A percentile compares a stretch with the other conserved stretches of the same genome.
Conservation (phyloP, 1,284 basidiomycete species). For the Melampsora americana region DNA sequence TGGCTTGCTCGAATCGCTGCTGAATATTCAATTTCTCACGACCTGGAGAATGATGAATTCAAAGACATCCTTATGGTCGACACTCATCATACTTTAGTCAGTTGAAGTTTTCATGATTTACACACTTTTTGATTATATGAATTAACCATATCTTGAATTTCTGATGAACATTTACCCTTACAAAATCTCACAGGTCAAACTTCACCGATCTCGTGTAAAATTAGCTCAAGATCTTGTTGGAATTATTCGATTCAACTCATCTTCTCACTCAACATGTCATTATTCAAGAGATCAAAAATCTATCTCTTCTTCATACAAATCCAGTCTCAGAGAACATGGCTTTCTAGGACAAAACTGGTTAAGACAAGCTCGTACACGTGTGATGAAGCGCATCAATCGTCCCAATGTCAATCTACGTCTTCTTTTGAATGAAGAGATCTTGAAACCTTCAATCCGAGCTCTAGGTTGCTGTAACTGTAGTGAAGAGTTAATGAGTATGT, state of each 20-base stretch:
- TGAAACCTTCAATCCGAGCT: background rate
- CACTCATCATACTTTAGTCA: background rate
- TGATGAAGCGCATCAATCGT: background rate
- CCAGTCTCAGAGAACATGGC: background rate
- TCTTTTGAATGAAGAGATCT: background rate
- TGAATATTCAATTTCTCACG: background rate
- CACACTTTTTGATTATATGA: background rate
- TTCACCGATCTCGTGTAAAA: background rate
- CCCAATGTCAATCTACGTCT: background rate
- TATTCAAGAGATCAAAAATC: background rate
- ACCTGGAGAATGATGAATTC: background rate
- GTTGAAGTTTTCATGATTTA: background rate
- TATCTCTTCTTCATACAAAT: background rate
- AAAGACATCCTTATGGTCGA: background rate
- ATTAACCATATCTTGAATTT: too few relatives aligned
- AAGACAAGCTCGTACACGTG: background rate
- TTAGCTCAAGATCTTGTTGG: background rate
- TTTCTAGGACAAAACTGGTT: background rate
- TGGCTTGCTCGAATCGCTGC: slow-evolving; percentile 4
- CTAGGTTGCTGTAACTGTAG: background rate
- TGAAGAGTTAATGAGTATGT: background rate
- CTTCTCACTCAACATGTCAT: background rate
- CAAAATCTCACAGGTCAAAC: background rate
- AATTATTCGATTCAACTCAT: background rate
- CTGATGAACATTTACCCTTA: too few relatives aligned